Evolutionary conservation across 2,329 filamentous ascomycete species (phyloP), one percentile per base, ranked within the genome.

Genomic region (Epichloe typhina): DNA sequence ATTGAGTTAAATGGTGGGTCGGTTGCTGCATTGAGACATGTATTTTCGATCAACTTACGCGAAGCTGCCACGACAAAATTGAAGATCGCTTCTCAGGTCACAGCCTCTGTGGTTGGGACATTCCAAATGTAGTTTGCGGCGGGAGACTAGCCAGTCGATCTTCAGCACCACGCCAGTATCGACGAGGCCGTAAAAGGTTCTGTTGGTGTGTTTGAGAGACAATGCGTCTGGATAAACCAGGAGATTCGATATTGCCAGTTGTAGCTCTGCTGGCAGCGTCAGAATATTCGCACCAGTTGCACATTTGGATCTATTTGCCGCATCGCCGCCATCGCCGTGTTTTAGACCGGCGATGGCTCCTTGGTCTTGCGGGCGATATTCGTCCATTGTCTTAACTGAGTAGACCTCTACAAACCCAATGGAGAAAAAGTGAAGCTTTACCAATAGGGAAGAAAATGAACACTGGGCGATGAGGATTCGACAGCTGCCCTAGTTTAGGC

Each of bases 171-270:
- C 69, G 37, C 80, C 81, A 0, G 83, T 87, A 62, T 82, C 74
- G 54, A 86, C 80, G 2, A 85, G 65, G 46, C 64, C 59, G 66
- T 81, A 82, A 62, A 87, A 82, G 59, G 84, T 72, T 52, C 74
- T 73, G 59, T 69, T 80, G 19, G 77, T 77, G 61, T 86, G 82
- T 59, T 86, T 86, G 15, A 87, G 68, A 0, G 82, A 83, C 1
- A 87, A 72, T 0, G 84, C 83, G 54, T 88, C 83, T 0, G 84
- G 84, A 54, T 87, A 87, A 35, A 75, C 75, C 52, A 87, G 77
- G 50, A 77, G 69, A 11, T 71, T 62, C 35, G 77, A 69, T 50
- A 87, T 81, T 47, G 79, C 71, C 1, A 83, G 62, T 56, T 86
- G 83, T n/a, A 87, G 70, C 58, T 88, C 84, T 0, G 79, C 70